Percentiles rank a stretch among this genome's conserved stretches.
These are phyloP conservation scores for Zalaria obscura DNA, from an alignment of 2,329 filamentous ascomycete genomes.

Conservation along the genomic window DNA sequence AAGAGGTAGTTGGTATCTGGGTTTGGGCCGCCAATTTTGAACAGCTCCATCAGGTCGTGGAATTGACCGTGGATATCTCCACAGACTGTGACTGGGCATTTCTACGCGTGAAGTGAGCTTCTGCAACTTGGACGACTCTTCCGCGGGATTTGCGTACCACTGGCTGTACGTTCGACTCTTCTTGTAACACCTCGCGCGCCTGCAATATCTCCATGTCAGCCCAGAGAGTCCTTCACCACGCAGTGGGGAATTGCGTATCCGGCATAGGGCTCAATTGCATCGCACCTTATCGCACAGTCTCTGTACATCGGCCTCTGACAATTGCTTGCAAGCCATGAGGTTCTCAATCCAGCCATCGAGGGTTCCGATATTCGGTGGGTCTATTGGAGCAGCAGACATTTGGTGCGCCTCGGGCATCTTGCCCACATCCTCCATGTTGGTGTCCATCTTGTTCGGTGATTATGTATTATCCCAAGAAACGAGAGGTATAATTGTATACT, in stretches of 20 bases:
- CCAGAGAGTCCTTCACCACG: neutral
- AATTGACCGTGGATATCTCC: conserved; percentile 99
- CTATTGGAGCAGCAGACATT: conserved; percentile 49
- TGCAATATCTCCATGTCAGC: conserved; percentile 21
- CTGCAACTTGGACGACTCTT: too few species aligned
- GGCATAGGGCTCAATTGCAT: neutral
- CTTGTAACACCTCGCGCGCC: conserved; percentile 91
- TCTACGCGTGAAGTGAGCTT: conserved; percentile 26
- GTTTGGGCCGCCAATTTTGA: conserved; percentile 96
- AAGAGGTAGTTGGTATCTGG: conserved; percentile 99
- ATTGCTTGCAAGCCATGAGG: conserved; percentile 97
- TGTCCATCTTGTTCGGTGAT: conserved; percentile 53
- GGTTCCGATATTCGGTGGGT: conserved; percentile 81
- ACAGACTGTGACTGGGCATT: conserved; percentile 97
- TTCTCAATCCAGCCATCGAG: conserved; percentile 98
- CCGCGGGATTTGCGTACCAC: conserved; percentile 51
- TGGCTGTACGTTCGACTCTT: conserved; percentile 97
- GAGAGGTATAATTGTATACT: too few species aligned
- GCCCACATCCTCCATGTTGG: conserved; percentile 96
- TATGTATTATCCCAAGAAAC: too few species aligned
- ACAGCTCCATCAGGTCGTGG: conserved; percentile 97
- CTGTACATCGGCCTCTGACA: conserved; percentile 87
- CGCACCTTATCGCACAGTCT: conserved; percentile 91
- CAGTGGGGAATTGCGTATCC: too few species aligned
- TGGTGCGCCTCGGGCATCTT: conserved; percentile 68